Evolutionary conservation across 371 early-diverging fungal species (phyloP).

Genomic region (Basidiobolus heterosporus): DNA sequence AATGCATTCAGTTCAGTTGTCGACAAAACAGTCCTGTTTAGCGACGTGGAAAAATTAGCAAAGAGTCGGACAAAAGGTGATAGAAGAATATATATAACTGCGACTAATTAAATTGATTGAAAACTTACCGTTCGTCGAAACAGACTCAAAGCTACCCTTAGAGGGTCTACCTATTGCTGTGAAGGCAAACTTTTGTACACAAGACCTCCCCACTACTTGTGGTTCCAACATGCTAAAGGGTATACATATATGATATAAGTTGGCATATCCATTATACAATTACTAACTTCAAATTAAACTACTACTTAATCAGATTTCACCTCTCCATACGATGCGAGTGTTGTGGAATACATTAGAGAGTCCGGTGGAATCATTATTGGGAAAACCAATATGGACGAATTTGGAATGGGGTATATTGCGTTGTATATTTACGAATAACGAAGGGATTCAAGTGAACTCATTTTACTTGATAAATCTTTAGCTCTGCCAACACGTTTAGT

Average conservation of each 20-base stretch:
- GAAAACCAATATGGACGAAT: slow-evolving; percentile 92
- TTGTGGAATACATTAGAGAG: slow-evolving; percentile 32
- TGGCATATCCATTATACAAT: not conserved
- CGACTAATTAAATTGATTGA: not conserved
- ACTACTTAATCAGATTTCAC: slow-evolving; percentile 29
- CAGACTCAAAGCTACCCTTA: slow-evolving; percentile 15
- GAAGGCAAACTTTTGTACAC: slow-evolving; percentile 59
- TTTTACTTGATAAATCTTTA: slow-evolving; percentile 2
- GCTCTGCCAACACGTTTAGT: slow-evolving; percentile 32
- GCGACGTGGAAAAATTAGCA: not conserved
- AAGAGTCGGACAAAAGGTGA: not conserved
- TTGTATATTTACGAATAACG: not conserved
- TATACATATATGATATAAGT: slow-evolving; percentile 7
- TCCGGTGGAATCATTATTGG: slow-evolving; percentile 61
- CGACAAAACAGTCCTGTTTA: not conserved
- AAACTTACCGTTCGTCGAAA: slow-evolving; percentile 3
- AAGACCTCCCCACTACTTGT: slow-evolving; percentile 41
- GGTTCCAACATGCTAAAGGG: slow-evolving; percentile 46
- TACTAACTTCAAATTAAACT: not conserved
- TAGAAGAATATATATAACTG: not conserved
- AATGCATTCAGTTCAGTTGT: not conserved
- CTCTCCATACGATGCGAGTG: slow-evolving; percentile 69
- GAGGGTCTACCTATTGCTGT: slow-evolving; percentile 45
- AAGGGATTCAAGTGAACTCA: not conserved
- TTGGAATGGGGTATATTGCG: slow-evolving; percentile 91